Base-by-base conservation (phyloP, 1,284 basidiomycete genomes). In the Trametes sp. region DNA sequence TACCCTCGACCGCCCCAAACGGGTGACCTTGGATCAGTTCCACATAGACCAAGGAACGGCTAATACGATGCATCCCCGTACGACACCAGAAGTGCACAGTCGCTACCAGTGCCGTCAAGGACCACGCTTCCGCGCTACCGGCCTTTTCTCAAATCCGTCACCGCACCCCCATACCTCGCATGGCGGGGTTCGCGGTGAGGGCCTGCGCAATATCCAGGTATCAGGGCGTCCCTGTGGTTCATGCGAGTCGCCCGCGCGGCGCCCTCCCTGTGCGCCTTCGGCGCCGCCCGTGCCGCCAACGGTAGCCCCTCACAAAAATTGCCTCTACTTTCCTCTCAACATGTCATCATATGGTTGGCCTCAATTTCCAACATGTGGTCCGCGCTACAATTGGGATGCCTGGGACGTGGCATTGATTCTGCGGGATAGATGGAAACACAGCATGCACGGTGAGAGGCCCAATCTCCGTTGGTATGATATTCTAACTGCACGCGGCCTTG, bases 391-490 rank as follows among this genome's bases (percentile, higher is more conserved):
- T 29, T 21, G 24, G 24, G 23, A 45, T 8, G 42, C 5, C 5
- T 13, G 38, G 3, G 33, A 26, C 19, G 41, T 19, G 21, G 14
- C 31, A 52, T 44, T 16, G n/a, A 33, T 38, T 26, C 26, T 26
- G 23, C 24, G 4, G 24, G 38, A 44, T 54, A 41, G 35, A 52
- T 42, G 21, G 4, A 42, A 21, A n/a, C 35, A 35, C 52, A 21
- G n/a, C 33, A 52, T 38, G 2, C 10, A 46, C 23, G 16, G 42
- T 56, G 38, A 14, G 44, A 36, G 54, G 11, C 21, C 28, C 21
- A 35, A 55, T 54, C 36, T 44, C 38, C 58, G 61, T 58, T 51
- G 35, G 63, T 54, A 46, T 42, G 54, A 54, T 59, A 61, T 41
- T 24, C 44, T 44, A 33, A 57, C 55, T 21, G 45, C 24, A 45